These are phyloP conservation scores for Anastatica hierochuntica DNA, from an alignment of 345 rosid genomes.

Conservation along the genomic window DNA sequence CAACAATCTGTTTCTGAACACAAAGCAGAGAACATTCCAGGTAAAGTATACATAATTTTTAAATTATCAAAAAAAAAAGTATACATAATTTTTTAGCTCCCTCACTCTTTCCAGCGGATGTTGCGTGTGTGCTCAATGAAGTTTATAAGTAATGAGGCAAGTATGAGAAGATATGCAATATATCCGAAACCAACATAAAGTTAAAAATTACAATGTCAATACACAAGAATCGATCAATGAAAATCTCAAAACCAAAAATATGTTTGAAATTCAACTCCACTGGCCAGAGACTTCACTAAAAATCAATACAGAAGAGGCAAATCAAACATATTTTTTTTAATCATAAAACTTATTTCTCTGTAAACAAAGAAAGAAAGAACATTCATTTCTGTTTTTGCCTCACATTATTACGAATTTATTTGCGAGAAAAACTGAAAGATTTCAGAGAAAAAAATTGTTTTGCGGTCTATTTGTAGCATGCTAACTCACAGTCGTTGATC, in stretches of 20 bases:
- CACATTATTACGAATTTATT: too few species aligned
- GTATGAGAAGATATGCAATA: constrained; percentile 78
- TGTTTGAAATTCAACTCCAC: not conserved
- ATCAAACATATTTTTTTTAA: not conserved
- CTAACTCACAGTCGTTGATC: too few species aligned
- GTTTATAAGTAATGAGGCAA: constrained; percentile 84
- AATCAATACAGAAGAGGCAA: not conserved
- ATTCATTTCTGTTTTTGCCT: not conserved
- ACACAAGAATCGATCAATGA: not conserved
- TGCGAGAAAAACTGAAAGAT: too few species aligned
- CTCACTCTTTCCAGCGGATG: constrained; percentile 97
- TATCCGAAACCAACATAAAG: constrained; percentile 47
- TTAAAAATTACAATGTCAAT: constrained; percentile 12
- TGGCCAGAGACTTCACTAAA: not conserved
- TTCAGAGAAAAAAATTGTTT: too few species aligned
- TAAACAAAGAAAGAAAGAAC: not conserved
- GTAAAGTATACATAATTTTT: too few species aligned
- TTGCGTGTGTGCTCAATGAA: constrained; percentile 90
- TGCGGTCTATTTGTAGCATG: too few species aligned
- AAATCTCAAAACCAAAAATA: not conserved
- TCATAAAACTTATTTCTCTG: not conserved
- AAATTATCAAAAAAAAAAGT: too few species aligned
- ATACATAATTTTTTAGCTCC: constrained; percentile 14
- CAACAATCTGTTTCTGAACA: not conserved
- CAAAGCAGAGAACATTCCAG: constrained; percentile 5